Percentiles rank a stretch among this genome's conserved stretches.
phyloP scores from a whole-genome alignment of 2,329 filamentous ascomycete species.

The Colletotrichum cordylinicola region DNA sequence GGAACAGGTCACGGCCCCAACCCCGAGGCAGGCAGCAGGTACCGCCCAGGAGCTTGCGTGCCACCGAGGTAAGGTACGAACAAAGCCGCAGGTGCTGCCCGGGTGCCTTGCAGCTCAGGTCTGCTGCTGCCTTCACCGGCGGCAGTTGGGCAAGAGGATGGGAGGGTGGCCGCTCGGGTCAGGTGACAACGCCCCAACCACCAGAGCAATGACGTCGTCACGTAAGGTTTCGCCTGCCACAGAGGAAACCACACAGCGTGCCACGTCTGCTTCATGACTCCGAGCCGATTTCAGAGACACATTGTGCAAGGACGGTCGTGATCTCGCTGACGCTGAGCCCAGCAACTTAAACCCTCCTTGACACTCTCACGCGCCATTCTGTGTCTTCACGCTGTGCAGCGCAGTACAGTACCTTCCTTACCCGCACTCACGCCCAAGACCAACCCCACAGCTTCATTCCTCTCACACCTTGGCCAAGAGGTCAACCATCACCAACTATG shows the following conservation, averaged over 20 bases:
- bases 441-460: neutral
- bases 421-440: neutral
- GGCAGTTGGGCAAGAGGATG: neutral
- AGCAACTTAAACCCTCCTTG: neutral
- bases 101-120: neutral
- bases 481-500: slow-evolving; percentile 43
- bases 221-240: slow-evolving; percentile 19
- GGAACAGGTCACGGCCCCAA: neutral
- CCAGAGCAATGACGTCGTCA: slow-evolving; percentile 21
- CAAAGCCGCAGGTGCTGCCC: neutral
- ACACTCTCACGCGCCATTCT: neutral
- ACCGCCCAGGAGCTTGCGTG: neutral
- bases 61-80: neutral
- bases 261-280: slow-evolving; percentile 21
- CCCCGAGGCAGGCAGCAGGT: neutral
- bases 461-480: slow-evolving; percentile 3
- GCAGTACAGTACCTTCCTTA: neutral
- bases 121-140: neutral
- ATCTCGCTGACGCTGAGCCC: neutral
- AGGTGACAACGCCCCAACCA: slow-evolving; percentile 17
- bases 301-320: neutral
- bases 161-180: neutral
- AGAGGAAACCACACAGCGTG: slow-evolving; percentile 18
- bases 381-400: neutral
- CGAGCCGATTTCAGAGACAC: slow-evolving; percentile 13